Base-by-base conservation (phyloP, 1,284 basidiomycete species). In the Microbotryum intermedium region DNA sequence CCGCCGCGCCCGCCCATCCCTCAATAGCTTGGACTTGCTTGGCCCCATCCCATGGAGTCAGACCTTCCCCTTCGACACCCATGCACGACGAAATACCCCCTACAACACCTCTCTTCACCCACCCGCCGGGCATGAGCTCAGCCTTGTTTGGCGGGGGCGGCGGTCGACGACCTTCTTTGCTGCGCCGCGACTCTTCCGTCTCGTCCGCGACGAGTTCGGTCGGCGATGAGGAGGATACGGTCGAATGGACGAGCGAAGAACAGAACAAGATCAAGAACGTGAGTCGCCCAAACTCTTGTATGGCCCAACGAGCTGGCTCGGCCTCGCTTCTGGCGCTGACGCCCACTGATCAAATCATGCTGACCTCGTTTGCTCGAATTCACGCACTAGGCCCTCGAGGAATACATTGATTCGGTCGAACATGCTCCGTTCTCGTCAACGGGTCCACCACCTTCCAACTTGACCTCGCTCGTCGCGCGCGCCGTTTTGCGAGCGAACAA, bases 331-430 rank as follows among this genome's bases (percentile, higher is more conserved):
- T n/a, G n/a, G n/a, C n/a, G n/a, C n/a, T n/a, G n/a, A n/a, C 9
- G 23, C 0, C 10, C 30, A 10, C 4, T 11, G 6, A 50, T n/a
- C 5, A 39, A 21, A 6, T 43, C 13, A 7, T n/a, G 39, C 3
- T 16, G 25, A 26, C 21, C 44, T 10, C 7, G 9, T 0, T 21
- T n/a, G n/a, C n/a, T n/a, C n/a, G n/a, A n/a, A n/a, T n/a, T n/a
- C n/a, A n/a, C n/a, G n/a, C n/a, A n/a, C n/a, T 45, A 66, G 65
- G 56, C 50, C 6, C 61, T 60, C 58, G 65, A 66, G n/a, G 45
- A 58, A 4, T 64, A 46, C 39, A 44, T 64, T 46, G 56, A 46
- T 3, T 55, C 57, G 30, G 59, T 58, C 25, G 39, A 50, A 1
- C 47, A 50, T n/a, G 62, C 62, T 2, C 62, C 65, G 10, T 64